phyloP scores from a whole-genome alignment of 1,284 basidiomycete species.

The Pseudozyma flocculosa region DNA sequence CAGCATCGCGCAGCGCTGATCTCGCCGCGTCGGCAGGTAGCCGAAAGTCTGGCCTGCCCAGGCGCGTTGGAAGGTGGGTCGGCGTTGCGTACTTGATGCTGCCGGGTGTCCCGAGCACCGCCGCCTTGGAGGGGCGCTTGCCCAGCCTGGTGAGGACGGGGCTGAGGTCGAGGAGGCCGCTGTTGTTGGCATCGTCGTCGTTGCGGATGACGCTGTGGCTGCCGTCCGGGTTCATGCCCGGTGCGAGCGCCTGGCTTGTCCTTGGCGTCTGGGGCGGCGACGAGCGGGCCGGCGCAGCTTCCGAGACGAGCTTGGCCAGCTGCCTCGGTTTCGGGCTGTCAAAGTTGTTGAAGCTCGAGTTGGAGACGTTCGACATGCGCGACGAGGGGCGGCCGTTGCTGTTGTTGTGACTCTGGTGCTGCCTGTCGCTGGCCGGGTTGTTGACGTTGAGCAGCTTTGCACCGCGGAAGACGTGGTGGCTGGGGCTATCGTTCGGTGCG shows the following conservation, averaged over 20 bases:
- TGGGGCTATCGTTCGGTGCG: too few species aligned
- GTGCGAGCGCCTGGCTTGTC: constrained; percentile 2
- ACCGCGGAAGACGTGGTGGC: neutral
- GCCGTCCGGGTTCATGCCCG: constrained; percentile 41
- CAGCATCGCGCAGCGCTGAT: too few species aligned
- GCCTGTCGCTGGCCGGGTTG: too few species aligned
- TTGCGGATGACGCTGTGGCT: constrained; percentile 51
- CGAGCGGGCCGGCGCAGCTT: constrained; percentile 14
- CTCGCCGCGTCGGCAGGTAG: too few species aligned
- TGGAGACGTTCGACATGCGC: neutral
- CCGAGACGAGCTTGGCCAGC: constrained; percentile 19
- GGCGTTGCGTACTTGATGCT: constrained; percentile 6
- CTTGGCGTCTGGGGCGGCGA: constrained; percentile 9
- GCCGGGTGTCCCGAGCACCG: neutral
- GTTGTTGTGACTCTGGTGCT: too few species aligned
- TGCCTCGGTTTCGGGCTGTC: constrained; percentile 24
- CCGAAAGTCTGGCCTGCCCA: neutral
- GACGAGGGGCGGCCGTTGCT: neutral
- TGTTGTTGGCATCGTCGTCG: constrained; percentile 53
- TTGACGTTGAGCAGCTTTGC: neutral
- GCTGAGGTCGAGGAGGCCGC: constrained; percentile 49
- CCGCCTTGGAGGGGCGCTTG: constrained; percentile 17
- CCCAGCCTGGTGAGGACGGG: constrained; percentile 28
- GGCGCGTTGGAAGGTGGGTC: constrained; percentile 8
- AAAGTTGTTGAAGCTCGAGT: constrained; percentile 1